A percentile compares a stretch with the other conserved stretches of the same genome.
These are phyloP conservation scores for Puccinia novopanici DNA, from an alignment of 1,284 basidiomycete genomes.

Conservation along the genomic window DNA sequence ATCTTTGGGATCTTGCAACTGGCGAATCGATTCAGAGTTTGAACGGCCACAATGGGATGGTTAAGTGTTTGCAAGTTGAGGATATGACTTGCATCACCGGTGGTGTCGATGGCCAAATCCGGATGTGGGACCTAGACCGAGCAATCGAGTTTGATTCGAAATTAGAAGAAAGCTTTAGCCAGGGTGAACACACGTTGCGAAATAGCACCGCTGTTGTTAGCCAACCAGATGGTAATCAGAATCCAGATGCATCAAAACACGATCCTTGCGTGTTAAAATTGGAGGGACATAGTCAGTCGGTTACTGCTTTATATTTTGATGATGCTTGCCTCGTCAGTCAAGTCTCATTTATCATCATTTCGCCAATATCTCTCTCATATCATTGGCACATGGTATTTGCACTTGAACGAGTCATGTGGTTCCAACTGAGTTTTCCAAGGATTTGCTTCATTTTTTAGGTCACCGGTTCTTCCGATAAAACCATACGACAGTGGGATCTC, in stretches of 20 bases:
- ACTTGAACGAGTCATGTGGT: background rate
- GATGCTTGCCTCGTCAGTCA: conserved; percentile 78
- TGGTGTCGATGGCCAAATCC: conserved; percentile 78
- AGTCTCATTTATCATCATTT: background rate
- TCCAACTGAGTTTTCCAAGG: conserved; percentile 15
- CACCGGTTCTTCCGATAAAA: conserved; percentile 96
- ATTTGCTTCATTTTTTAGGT: conserved; percentile 65
- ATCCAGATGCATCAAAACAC: conserved; percentile 60
- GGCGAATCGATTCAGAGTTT: conserved; percentile 73
- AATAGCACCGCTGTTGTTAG: background rate
- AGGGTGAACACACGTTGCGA: conserved; percentile 39
- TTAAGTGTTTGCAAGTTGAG: conserved; percentile 92
- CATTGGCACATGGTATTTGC: background rate
- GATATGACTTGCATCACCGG: conserved; percentile 88
- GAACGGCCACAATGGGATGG: conserved; percentile 72
- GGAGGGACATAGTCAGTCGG: conserved; percentile 88
- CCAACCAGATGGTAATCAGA: conserved; percentile 30
- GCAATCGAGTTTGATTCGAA: conserved; percentile 65
- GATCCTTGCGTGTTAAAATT: conserved; percentile 72
- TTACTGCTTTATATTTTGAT: conserved; percentile 92
- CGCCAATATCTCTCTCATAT: conserved; percentile 51
- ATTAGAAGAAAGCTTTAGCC: conserved; percentile 64
- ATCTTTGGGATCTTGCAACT: conserved; percentile 81
- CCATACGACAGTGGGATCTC: conserved; percentile 96
- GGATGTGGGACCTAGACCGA: conserved; percentile 81